Percentiles rank a stretch among this genome's conserved stretches.
Conservation (phyloP, 257 asterid species). For the Gentiana straminea region DNA sequence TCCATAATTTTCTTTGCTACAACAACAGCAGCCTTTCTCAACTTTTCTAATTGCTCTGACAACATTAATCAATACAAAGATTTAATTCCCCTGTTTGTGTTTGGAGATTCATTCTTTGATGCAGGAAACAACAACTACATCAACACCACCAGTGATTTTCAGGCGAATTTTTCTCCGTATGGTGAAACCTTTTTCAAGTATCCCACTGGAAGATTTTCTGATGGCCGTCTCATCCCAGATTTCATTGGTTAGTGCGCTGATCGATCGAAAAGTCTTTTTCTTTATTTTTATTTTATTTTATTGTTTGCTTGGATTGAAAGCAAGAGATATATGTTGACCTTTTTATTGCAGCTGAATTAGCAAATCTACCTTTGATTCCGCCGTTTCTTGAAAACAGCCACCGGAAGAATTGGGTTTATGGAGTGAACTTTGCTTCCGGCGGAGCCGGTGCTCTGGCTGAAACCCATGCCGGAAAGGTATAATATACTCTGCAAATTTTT, state of each 20-base stretch:
- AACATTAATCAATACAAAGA: background rate
- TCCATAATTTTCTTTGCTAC: background rate
- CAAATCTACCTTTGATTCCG: constrained; percentile 30
- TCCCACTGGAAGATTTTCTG: constrained; percentile 68
- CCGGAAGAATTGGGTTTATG: constrained; percentile 17
- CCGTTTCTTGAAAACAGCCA: constrained; percentile 30
- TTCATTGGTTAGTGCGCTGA: constrained; percentile 28
- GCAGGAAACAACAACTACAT: constrained; percentile 64
- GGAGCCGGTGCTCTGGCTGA: constrained; percentile 52
- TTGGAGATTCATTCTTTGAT: constrained; percentile 59
- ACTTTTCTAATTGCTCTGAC: constrained; percentile 3
- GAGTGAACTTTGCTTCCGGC: constrained; percentile 58
- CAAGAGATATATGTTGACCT: too few species aligned
- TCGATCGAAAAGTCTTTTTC: background rate
- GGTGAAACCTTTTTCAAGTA: constrained; percentile 35
- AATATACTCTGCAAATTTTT: background rate
- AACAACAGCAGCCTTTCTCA: background rate
- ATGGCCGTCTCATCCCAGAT: constrained; percentile 56
- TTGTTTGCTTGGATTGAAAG: background rate
- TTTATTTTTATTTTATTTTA: too few species aligned
- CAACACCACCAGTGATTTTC: constrained; percentile 45
- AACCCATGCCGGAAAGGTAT: constrained; percentile 40
- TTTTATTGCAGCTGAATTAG: constrained; percentile 41
- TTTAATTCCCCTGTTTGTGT: constrained; percentile 24
- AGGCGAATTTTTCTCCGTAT: constrained; percentile 54